Conservation (phyloP, 2,329 filamentous ascomycete species). For the Tolypocladium tundrense region DNA sequence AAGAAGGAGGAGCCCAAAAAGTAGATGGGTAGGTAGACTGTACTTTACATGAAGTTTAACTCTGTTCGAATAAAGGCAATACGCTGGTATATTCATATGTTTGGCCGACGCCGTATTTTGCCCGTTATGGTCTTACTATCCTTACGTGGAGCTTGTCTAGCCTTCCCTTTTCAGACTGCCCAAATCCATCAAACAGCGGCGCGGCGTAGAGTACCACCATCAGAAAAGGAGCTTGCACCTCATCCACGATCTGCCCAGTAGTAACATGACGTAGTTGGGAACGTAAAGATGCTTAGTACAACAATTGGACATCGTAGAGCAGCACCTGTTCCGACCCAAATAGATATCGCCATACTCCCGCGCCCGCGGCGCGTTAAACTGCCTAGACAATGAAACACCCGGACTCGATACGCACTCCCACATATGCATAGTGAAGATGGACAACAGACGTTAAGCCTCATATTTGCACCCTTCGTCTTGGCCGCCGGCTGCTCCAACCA, state of each 20-base stretch:
- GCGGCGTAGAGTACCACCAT: background rate
- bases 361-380: background rate
- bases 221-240: background rate
- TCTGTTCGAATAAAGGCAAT: background rate
- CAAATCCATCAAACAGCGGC: background rate
- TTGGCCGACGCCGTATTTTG: background rate
- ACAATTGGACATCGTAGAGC: background rate
- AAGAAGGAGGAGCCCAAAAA: constrained; percentile 90
- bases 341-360: background rate
- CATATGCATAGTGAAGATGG: background rate
- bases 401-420: background rate
- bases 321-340: background rate
- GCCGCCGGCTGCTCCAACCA: constrained; percentile 7
- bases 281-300: too few relatives aligned
- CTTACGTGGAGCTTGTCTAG: background rate
- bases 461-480: background rate
- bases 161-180: background rate
- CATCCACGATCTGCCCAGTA: background rate
- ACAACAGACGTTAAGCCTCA: background rate
- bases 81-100: background rate
- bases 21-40: constrained; percentile 34
- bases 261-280: too few relatives aligned
- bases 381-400: background rate
- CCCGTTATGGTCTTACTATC: background rate
- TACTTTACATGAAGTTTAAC: constrained; percentile 5